Base-by-base conservation (phyloP, 352 stramenopile species). In the Pythium vanterpoolii region DNA sequence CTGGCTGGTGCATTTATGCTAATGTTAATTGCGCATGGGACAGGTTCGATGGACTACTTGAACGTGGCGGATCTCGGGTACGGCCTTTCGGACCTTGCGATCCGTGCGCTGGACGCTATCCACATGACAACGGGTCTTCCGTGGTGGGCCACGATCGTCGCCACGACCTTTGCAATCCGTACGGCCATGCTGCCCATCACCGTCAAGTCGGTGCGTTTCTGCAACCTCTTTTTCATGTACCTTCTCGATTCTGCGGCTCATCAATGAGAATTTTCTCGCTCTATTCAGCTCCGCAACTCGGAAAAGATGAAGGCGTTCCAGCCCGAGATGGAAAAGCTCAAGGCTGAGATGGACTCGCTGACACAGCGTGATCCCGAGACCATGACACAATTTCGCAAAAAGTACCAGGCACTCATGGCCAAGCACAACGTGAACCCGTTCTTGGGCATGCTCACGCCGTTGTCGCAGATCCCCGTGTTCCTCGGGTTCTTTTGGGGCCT, bases 121-220 rank as follows among this genome's bases (percentile, higher is more conserved):
- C 88, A 96, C 59, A 50, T 69, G 24, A 90, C 83, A 16, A 91
- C 86, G 19, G 84, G 83, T n/a, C 59, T 96, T 38, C 85, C 85
- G 23, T 96, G 86, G 88, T 96, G 86, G 88, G 82, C 79, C 18
- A 95, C 88, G 3, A 88, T 96, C 59, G 75, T 93, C 16, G 82
- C 75, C 14, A 90, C 83, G 38, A 95, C 86, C n/a, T 64, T 96
- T 60, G 69, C 72, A 18, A 79, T 91, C 38, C 85, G 88, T 46
- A 81, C 73, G 19, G 70, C 63, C 24, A 83, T 94, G 53, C 78
- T 96, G 40, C 87, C 86, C 13, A 69, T 96, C 56, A 89, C 79
- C 21, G 58, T 94, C 68, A 74, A 86, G 66, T 90, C 81, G 74
- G 81, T 95, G 69, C 31, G 80, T 64, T 30, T 4, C 24, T 18